Conservation (phyloP, 140 eudicot species). For the Flaveria floridana region DNA sequence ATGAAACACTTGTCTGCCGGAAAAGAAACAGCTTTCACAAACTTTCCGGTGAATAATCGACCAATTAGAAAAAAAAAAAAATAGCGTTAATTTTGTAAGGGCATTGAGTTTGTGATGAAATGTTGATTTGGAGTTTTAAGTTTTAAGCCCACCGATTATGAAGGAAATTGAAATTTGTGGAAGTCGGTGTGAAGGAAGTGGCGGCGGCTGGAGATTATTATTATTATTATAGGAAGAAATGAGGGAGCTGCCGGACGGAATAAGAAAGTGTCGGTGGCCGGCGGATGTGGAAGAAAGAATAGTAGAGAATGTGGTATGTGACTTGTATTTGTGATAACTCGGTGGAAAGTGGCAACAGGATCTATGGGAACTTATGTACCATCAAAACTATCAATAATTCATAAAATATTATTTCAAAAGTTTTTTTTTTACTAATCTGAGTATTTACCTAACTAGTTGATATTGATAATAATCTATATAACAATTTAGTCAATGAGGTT, state of each 20-base stretch:
- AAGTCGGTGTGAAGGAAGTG: neutral
- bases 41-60: conserved; percentile 12
- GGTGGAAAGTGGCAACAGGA: conserved; percentile 22
- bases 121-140: too few relatives aligned
- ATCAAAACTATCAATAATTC: neutral
- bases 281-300: conserved; percentile 13
- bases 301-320: conserved; percentile 19
- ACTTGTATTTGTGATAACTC: conserved; percentile 25
- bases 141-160: too few relatives aligned
- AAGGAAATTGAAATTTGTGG: conserved; percentile 2
- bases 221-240: neutral
- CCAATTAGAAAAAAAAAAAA: neutral
- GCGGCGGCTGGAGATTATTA: conserved; percentile 3
- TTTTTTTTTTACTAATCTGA: too few relatives aligned
- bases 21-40: conserved; percentile 17
- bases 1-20: conserved; percentile 13
- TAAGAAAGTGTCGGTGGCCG: conserved; percentile 46
- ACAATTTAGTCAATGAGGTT: too few relatives aligned
- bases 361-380: conserved; percentile 37
- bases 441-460: too few relatives aligned
- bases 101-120: conserved; percentile 16
- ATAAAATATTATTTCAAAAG: too few relatives aligned
- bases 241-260: conserved; percentile 47
- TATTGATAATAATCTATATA: too few relatives aligned
- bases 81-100: neutral